These are phyloP conservation scores for Gossypium gossypioides DNA, from an alignment of 441 rosid species.

Conservation along the genomic window DNA sequence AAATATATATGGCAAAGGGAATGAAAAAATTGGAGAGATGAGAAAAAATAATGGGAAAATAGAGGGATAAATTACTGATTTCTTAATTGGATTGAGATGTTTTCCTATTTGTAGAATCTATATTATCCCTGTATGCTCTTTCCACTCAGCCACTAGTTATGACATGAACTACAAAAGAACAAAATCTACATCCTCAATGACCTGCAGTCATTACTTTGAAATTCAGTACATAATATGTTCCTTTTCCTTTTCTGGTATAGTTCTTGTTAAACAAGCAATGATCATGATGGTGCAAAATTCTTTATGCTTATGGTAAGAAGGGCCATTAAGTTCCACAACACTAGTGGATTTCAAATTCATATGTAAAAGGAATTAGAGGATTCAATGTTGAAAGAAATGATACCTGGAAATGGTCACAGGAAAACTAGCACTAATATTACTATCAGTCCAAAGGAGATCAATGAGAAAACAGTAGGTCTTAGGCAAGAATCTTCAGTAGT, in stretches of 20 bases:
- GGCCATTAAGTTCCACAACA: background rate
- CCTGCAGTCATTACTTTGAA: background rate
- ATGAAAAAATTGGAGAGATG: background rate
- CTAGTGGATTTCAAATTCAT: background rate
- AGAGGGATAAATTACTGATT: background rate
- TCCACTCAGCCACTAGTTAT: background rate
- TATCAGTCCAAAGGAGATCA: background rate
- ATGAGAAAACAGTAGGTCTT: background rate
- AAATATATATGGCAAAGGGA: background rate
- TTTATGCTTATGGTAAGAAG: background rate
- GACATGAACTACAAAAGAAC: background rate
- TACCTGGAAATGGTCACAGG: background rate
- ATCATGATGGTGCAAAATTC: background rate
- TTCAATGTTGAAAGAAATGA: background rate
- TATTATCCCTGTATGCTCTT: background rate
- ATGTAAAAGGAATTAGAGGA: background rate
- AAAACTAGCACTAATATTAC: background rate
- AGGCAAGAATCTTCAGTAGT: background rate
- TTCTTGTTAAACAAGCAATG: slow-evolving; percentile 2
- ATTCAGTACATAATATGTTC: background rate
- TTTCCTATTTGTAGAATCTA: background rate
- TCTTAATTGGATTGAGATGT: background rate
- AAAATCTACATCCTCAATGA: slow-evolving; percentile 2
- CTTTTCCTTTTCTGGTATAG: background rate
- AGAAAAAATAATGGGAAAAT: background rate